phyloP scores from a whole-genome alignment of 805 yeast species.

The Priceomyces melissophilus region DNA sequence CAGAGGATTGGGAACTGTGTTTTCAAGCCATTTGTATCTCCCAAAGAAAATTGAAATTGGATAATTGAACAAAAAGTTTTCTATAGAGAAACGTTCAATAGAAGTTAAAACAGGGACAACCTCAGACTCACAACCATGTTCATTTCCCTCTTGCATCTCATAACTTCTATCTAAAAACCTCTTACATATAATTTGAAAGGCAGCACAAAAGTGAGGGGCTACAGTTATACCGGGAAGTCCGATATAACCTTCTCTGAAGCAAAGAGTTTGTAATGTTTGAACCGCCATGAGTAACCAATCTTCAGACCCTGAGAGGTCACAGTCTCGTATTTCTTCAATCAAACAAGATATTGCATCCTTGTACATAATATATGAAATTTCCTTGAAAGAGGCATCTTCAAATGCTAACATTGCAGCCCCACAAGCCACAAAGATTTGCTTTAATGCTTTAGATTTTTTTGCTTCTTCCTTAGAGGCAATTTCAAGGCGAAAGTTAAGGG shows the following conservation, averaged over 20 bases:
- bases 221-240: conserved; percentile 22
- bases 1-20: conserved; percentile 41
- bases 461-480: conserved; percentile 39
- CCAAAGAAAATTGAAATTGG: conserved; percentile 37
- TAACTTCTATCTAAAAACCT: conserved; percentile 12
- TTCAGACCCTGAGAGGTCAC: conserved; percentile 21
- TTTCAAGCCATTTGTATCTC: conserved; percentile 19
- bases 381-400: conserved; percentile 17
- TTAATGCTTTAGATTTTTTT: conserved; percentile 22
- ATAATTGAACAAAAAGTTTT: conserved; percentile 43
- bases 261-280: conserved; percentile 23
- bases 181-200: conserved; percentile 30
- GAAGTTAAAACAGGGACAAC: not conserved
- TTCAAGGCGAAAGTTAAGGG: conserved; percentile 31
- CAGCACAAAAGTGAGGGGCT: conserved; percentile 31
- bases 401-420: conserved; percentile 39
- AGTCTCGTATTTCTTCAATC: conserved; percentile 13
- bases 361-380: conserved; percentile 17
- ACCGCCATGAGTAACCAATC: conserved; percentile 42
- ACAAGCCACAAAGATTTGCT: conserved; percentile 36
- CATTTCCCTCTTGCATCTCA: not conserved
- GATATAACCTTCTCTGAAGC: conserved; percentile 34
- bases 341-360: conserved; percentile 18
- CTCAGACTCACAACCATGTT: not conserved
- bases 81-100: conserved; percentile 37